Base-by-base conservation (phyloP, 805 yeast species). In the Candida loeiensis region DNA sequence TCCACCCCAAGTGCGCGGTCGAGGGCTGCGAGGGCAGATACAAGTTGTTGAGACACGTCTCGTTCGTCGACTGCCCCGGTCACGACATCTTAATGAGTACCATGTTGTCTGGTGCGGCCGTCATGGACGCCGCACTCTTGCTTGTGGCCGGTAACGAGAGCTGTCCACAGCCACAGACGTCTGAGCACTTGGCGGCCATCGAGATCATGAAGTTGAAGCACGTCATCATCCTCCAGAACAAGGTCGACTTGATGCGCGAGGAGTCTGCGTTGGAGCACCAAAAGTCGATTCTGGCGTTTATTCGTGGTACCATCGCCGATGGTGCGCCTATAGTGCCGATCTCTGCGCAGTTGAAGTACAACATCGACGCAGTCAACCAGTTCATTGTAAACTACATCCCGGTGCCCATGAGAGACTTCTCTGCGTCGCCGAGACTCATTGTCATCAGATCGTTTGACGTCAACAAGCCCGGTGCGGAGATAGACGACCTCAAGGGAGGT, bases 81-180 rank as follows among this genome's bases (percentile, higher is more conserved):
- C 99, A 93, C 85, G 99, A 93, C 75, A 95, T 93, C 73, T 82
- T 93, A 66, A 93, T 93, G 99, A 89, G 97, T 77, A 93, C 99
- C 51, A 93, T 93, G 99, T 82, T 93, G 79, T 90, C 98, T 34
- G 99, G 99, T 63, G 99, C 99, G 26, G 99, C 99, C 13, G 99
- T 93, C 50, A 93, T 93, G 99, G 99, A 93, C 69, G 99, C 99
- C 42, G 99, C 99, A 2, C 74, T 93, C 46, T 74, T 93, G 59
- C 77, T 93, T 50, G 83, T 93, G 61, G 99, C 99, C 20, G 99
- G 98, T 69, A 93, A 93, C 64, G 99, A 93, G 76, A 80, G 95
- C 41, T 93, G 99, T 75, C 99, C 99, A 46, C 99, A 93, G 74
- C 99, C 99, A 32, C 99, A 93, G 74, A 93, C 99, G 13, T 85